Percentiles rank a stretch among this genome's conserved stretches.
phyloP scores from a whole-genome alignment of 768 basidiomycete species.

The Hydnomerulius pinastri region DNA sequence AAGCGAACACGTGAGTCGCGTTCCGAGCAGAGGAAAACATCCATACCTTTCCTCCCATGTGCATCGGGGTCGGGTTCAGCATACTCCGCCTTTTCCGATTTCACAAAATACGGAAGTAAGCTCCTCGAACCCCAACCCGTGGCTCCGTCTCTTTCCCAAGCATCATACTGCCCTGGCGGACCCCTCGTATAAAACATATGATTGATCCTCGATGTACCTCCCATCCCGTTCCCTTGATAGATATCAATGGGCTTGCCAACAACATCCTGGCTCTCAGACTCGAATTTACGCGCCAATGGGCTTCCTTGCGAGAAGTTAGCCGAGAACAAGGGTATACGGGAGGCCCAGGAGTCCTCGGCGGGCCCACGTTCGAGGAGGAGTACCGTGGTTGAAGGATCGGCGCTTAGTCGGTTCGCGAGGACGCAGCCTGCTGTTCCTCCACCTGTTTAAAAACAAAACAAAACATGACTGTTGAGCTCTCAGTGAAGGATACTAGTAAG shows the following conservation, averaged over 20 bases:
- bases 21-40: background rate
- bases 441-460: background rate
- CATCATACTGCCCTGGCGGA: slow-evolving; percentile 31
- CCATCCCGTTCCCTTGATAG: slow-evolving; percentile 33
- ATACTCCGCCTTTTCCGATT: slow-evolving; percentile 25
- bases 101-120: slow-evolving; percentile 34
- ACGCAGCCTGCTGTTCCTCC: slow-evolving; percentile 45
- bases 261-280: slow-evolving; percentile 1
- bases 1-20: background rate
- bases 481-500: background rate
- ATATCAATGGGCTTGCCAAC: slow-evolving; percentile 16
- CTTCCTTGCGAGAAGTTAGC: slow-evolving; percentile 16
- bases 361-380: slow-evolving; percentile 39
- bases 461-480: background rate
- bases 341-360: slow-evolving; percentile 26
- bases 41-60: slow-evolving; percentile 3
- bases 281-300: background rate
- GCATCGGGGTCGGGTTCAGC: slow-evolving; percentile 8
- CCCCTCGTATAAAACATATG: slow-evolving; percentile 37
- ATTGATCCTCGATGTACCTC: slow-evolving; percentile 49
- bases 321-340: slow-evolving; percentile 34
- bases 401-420: slow-evolving; percentile 39
- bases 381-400: slow-evolving; percentile 29
- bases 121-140: slow-evolving; percentile 37
- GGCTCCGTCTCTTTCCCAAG: slow-evolving; percentile 30